Evolutionary conservation across 2,329 filamentous ascomycete species (phyloP).

Genomic region (Rosellinia necatrix): DNA sequence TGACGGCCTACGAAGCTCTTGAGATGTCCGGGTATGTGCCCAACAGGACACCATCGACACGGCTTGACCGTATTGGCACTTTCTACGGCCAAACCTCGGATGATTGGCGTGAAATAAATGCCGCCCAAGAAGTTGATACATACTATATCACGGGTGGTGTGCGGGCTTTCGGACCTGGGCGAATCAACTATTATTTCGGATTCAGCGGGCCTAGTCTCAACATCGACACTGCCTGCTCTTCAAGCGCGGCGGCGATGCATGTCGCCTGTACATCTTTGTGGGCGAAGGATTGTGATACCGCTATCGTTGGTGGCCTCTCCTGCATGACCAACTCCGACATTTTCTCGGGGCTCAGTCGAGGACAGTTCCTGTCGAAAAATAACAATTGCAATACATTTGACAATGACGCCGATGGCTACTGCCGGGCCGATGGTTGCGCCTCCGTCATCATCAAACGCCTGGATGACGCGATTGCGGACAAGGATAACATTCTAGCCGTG

Average conservation of each 20-base stretch:
- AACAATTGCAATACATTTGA: constrained; percentile 82
- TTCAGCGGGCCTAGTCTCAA: constrained; percentile 46
- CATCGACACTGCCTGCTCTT: constrained; percentile 49
- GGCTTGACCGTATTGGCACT: constrained; percentile 65
- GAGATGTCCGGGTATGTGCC: constrained; percentile 81
- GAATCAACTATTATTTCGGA: constrained; percentile 52
- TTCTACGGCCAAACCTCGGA: constrained; percentile 80
- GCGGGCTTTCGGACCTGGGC: constrained; percentile 56
- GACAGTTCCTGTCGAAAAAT: constrained; percentile 77
- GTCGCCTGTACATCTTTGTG: constrained; percentile 70
- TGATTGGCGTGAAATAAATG: constrained; percentile 78
- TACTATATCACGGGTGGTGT: constrained; percentile 58
- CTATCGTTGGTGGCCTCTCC: constrained; percentile 77
- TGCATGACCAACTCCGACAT: constrained; percentile 82
- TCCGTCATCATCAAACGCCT: constrained; percentile 79
- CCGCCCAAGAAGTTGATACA: constrained; percentile 66
- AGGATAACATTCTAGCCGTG: constrained; percentile 77
- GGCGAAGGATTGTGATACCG: constrained; percentile 79
- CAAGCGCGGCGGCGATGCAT: constrained; percentile 45
- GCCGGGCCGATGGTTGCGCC: constrained; percentile 76
- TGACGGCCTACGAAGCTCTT: constrained; percentile 79
- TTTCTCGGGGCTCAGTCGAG: constrained; percentile 75
- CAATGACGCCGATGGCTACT: constrained; percentile 80
- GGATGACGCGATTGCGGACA: constrained; percentile 76
- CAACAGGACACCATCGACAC: constrained; percentile 73